Evolutionary conservation across 2,329 filamentous ascomycete genomes (phyloP).

Genomic region (Tolypocladium ophioglossoides): DNA sequence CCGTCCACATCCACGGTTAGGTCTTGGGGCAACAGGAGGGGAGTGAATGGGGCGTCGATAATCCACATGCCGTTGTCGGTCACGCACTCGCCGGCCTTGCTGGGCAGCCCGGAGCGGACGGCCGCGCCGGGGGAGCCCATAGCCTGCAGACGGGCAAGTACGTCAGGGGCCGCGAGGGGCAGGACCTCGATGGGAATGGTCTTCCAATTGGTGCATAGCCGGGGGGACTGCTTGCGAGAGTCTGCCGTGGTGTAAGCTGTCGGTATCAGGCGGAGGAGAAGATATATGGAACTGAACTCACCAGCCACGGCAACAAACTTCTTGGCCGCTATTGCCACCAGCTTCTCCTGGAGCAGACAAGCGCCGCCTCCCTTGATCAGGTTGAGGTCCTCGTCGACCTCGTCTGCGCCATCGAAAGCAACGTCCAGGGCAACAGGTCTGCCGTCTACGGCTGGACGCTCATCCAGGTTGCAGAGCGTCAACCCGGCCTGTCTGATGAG

Average conservation of each 20-base stretch:
- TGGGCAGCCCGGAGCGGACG: constrained; percentile 61
- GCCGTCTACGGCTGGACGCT: constrained; percentile 43
- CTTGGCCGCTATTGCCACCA: constrained; percentile 75
- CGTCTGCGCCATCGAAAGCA: constrained; percentile 92
- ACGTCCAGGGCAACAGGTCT: constrained; percentile 59
- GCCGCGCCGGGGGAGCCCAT: constrained; percentile 64
- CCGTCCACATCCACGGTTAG: constrained; percentile 37
- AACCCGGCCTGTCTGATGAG: constrained; percentile 74
- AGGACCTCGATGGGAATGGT: constrained; percentile 88
- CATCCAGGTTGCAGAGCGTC: constrained; percentile 66
- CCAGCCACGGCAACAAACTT: constrained; percentile 83
- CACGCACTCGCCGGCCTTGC: constrained; percentile 69
- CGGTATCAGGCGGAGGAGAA: not conserved
- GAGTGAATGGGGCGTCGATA: constrained; percentile 80
- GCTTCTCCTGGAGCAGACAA: constrained; percentile 96
- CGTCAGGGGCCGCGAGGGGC: constrained; percentile 68
- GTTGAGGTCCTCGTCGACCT: constrained; percentile 90
- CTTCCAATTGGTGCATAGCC: constrained; percentile 69
- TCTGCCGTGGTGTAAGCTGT: constrained; percentile 37
- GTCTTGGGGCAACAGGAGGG: constrained; percentile 55
- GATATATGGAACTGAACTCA: constrained; percentile 29
- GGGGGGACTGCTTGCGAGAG: constrained; percentile 75
- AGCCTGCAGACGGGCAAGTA: constrained; percentile 59
- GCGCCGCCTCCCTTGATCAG: constrained; percentile 96
- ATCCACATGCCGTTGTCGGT: constrained; percentile 59